Evolutionary conservation across 176 grass and related monocot species (phyloP), one percentile per base, ranked within the genome.

Genomic region (Raddia guianensis): DNA sequence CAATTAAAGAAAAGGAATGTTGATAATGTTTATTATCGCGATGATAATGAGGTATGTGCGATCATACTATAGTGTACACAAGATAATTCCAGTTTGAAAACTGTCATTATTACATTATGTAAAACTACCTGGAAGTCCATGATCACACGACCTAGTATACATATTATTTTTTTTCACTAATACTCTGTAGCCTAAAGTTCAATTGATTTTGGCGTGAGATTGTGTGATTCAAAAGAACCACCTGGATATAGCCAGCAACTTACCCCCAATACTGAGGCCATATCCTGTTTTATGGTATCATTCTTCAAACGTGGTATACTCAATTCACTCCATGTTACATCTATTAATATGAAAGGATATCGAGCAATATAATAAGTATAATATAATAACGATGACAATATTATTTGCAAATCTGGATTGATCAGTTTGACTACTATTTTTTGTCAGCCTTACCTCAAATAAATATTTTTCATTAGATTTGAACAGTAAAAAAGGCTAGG

Each of bases 31-130:
- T 89, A 86, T 89, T 99, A 84, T 54, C 90, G 73, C 18, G 91
- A 95, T 84, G 92, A 95, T 49, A 95, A 93, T 87, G 96, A 97
- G 87, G 94, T 97, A 78, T 77, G 57, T 78, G 35, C 20, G 73
- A 54, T 13, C 67, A 70, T 85, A 43, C 4, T 12, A 16, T 14
- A 63, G 14, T 54, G 20, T 72, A 4, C 8, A 49, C 64, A 74
- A 49, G 64, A 76, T 7, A 9, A 82, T 82, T 69, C 51, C 64
- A 77, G 49, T 55, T 77, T 9, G 47, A 59, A 81, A 71, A 9
- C 50, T 72, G 18, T 58, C 42, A 11, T 79, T 2, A 11, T 79
- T 2, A 44, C 65, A 54, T 66, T 74, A 27, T 44, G n/a, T 74
- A 33, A 66, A 74, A 21, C 42, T 74, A 70, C 33, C 35, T 47